Evolutionary conservation across 2,329 filamentous ascomycete species (phyloP), one percentile per base, ranked within the genome.

Genomic region (Fusarium poae): DNA sequence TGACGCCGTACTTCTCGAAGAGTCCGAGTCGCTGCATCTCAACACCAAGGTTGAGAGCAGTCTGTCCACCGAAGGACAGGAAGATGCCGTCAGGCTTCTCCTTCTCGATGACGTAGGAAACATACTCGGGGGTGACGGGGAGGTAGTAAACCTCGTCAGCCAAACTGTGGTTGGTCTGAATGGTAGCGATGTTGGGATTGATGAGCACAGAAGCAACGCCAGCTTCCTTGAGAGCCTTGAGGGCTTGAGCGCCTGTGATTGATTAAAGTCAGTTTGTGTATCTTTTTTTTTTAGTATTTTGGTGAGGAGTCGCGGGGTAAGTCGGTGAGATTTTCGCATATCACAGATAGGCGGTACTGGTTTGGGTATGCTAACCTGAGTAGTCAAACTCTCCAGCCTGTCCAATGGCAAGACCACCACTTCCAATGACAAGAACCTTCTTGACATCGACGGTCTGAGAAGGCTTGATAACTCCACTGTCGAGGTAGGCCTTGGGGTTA

Each of bases 371-470:
- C 90, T 72, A 85, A 97, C 94, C 95, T 80, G 96, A 98, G 82
- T 98, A 98, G 83, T 98, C 95, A 76, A 98, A 98, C 84, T 98
- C 95, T 83, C 95, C 95, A 71, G 95, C 95, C 83, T 98, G 95
- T 69, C 95, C 95, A 88, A 98, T 98, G 79, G 93, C 93, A 74
- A 98, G 87, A 81, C 95, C 95, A 83, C 95, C 95, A 82, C 91
- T 94, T 62, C 95, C 95, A 84, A 98, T 97, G 74, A 98, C 94
- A 67, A 98, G 85, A 53, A 98, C 95, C 84, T 98, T 98, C 85
- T 97, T 97, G 70, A 98, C 94, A 78, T 97, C 89, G 51, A 97
- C 91, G 57, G 92, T 83, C 75, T 95, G 86, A 75, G 87, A 87
- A 61, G 91, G 90, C 80, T 94, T 92, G 78, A 97, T 90, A 63